Evolutionary conservation across 176 grass and related monocot species (phyloP).

Genomic region (Alloteropsis semialata): DNA sequence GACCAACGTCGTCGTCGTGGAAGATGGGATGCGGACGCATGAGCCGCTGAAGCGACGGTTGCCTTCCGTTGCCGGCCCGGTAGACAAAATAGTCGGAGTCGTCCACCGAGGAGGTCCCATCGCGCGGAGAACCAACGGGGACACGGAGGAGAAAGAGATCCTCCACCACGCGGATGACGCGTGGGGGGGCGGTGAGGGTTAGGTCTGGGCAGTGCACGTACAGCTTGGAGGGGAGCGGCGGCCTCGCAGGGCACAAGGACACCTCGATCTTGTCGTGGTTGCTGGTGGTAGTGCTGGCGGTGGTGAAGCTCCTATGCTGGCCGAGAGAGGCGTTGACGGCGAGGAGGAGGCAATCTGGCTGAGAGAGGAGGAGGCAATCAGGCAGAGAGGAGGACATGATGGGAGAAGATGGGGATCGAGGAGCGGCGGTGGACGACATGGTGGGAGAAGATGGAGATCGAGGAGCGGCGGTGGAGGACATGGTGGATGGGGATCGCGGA

Average conservation of each 20-base stretch:
- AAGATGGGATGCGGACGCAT: neutral
- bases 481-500: too few relatives aligned
- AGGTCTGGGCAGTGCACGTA: neutral
- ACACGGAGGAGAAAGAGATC: constrained; percentile 1
- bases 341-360: neutral
- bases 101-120: neutral
- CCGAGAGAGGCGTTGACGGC: neutral
- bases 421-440: too few relatives aligned
- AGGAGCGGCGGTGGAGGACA: too few relatives aligned
- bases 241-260: neutral
- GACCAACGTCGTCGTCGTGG: neutral
- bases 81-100: neutral
- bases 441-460: too few relatives aligned
- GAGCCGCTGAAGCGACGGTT: neutral
- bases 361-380: neutral
- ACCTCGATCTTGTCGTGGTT: neutral
- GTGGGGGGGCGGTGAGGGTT: neutral
- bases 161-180: neutral
- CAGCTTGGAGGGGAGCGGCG: neutral
- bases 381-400: too few relatives aligned
- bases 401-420: too few relatives aligned
- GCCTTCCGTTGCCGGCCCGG: neutral
- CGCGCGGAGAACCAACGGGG: too few relatives aligned
- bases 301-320: constrained; percentile 45
- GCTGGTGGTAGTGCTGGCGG: constrained; percentile 36